Evolutionary conservation across 2,329 filamentous ascomycete species (phyloP).

Genomic region (Pseudocercospora vitis): DNA sequence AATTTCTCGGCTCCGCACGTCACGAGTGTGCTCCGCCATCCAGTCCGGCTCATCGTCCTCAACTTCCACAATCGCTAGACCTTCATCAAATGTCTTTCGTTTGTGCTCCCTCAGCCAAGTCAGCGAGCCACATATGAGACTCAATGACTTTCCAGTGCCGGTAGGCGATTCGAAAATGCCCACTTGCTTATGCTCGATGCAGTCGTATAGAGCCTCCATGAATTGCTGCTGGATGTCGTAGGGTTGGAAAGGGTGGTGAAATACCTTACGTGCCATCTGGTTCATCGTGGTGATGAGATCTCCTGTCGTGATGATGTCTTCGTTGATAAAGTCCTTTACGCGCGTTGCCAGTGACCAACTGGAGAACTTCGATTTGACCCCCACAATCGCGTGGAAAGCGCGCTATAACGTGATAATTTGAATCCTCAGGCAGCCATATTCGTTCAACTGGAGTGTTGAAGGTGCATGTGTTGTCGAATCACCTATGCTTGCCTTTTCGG

Average conservation of each 20-base stretch:
- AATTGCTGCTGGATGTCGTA: slow-evolving; percentile 87
- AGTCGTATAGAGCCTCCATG: slow-evolving; percentile 79
- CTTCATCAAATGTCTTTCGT: slow-evolving; percentile 57
- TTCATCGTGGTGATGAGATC: too few relatives aligned
- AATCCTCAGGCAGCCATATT: slow-evolving; percentile 9
- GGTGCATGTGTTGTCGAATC: slow-evolving; percentile 30
- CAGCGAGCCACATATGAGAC: slow-evolving; percentile 81
- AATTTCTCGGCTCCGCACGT: slow-evolving; percentile 66
- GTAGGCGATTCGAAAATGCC: slow-evolving; percentile 94
- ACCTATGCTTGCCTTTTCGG: slow-evolving; percentile 48
- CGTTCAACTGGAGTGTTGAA: too few relatives aligned
- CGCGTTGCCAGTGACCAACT: not conserved
- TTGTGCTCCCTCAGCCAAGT: slow-evolving; percentile 91
- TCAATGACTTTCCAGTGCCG: slow-evolving; percentile 82
- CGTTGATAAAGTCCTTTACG: not conserved
- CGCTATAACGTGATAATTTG: slow-evolving; percentile 21
- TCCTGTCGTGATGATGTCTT: not conserved
- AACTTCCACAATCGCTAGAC: slow-evolving; percentile 48
- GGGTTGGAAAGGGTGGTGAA: slow-evolving; percentile 83
- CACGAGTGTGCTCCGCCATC: slow-evolving; percentile 75
- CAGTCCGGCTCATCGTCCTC: slow-evolving; percentile 75
- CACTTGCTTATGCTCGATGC: slow-evolving; percentile 75
- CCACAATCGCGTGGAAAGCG: slow-evolving; percentile 26
- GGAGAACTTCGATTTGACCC: slow-evolving; percentile 8
- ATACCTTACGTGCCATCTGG: slow-evolving; percentile 52